These are phyloP conservation scores for Kalmanozyma brasiliensis DNA, from an alignment of 1,284 basidiomycete genomes.

Conservation along the genomic window DNA sequence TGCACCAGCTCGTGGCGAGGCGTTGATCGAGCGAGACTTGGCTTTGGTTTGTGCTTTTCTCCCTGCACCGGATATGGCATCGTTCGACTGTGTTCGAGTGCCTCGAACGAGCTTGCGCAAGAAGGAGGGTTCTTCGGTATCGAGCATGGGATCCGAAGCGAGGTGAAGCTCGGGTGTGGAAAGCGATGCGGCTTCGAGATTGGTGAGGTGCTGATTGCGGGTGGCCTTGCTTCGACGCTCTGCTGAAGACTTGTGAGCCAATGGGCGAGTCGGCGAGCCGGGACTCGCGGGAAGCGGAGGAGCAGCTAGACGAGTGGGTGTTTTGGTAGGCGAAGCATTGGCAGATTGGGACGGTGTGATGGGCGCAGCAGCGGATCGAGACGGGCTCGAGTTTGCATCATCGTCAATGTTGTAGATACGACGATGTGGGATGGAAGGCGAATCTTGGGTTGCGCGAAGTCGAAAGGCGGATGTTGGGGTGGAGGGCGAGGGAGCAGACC, in stretches of 20 bases:
- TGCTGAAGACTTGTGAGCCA: slow-evolving; percentile 31
- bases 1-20: slow-evolving; percentile 11
- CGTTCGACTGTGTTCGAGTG: slow-evolving; percentile 20
- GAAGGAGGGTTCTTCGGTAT: slow-evolving; percentile 45
- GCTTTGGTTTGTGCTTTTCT: slow-evolving; percentile 6
- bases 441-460: slow-evolving; percentile 13
- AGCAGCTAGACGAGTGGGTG: slow-evolving; percentile 9
- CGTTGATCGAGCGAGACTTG: slow-evolving; percentile 15
- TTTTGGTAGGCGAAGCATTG: slow-evolving; percentile 16
- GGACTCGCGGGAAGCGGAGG: slow-evolving; percentile 16
- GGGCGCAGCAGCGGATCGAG: slow-evolving; percentile 16
- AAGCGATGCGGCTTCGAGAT: slow-evolving; percentile 51
- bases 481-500: slow-evolving; percentile 27
- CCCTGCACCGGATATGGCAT: slow-evolving; percentile 23
- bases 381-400: slow-evolving; percentile 9
- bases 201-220: slow-evolving; percentile 42
- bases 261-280: slow-evolving; percentile 15
- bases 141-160: slow-evolving; percentile 54
- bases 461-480: slow-evolving; percentile 26
- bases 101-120: slow-evolving; percentile 41
- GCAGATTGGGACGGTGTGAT: slow-evolving; percentile 28
- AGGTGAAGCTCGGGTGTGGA: slow-evolving; percentile 59
- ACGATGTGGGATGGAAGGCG: slow-evolving; percentile 34
- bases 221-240: slow-evolving; percentile 33
- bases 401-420: slow-evolving; percentile 40